Evolutionary conservation across 1,139 yeast genomes (phyloP).

Genomic region (Eremothecium cymbalariae): DNA sequence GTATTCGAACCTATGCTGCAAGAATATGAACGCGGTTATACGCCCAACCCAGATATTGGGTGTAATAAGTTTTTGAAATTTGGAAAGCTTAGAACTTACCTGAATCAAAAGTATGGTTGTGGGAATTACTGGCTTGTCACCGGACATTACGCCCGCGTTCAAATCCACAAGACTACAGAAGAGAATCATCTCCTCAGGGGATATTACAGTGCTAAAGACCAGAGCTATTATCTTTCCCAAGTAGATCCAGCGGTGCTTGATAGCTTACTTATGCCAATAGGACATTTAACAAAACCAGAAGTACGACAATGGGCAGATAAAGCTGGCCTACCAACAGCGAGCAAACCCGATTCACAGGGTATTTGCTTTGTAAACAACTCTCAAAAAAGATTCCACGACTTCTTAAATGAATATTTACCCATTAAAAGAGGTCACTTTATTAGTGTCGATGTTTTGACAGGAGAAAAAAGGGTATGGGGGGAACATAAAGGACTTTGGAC

Average conservation of each 20-base stretch:
- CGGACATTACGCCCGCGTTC: conserved; percentile 79
- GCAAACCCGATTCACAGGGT: conserved; percentile 90
- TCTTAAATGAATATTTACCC: conserved; percentile 63
- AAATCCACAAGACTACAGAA: conserved; percentile 29
- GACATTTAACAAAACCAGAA: conserved; percentile 65
- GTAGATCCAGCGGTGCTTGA: conserved; percentile 43
- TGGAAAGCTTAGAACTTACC: conserved; percentile 59
- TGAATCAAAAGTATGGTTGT: conserved; percentile 35
- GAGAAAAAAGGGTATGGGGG: conserved; percentile 65
- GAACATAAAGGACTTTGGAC: conserved; percentile 83
- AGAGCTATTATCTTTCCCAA: conserved; percentile 79
- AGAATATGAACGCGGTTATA: conserved; percentile 58
- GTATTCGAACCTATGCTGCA: conserved; percentile 90
- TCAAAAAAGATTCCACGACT: conserved; percentile 58
- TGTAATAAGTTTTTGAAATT: conserved; percentile 83
- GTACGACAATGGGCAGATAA: conserved; percentile 60
- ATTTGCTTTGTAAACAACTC: conserved; percentile 77
- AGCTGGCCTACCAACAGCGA: conserved; percentile 48
- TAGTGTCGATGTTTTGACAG: conserved; percentile 41
- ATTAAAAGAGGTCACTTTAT: conserved; percentile 71
- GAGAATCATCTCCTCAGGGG: conserved; percentile 52
- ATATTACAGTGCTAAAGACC: conserved; percentile 62
- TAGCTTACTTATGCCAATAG: conserved; percentile 66
- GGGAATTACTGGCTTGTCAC: conserved; percentile 79
- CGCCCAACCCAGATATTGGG: conserved; percentile 93